Evolutionary conservation across 2,329 filamentous ascomycete genomes (phyloP).

Genomic region (Hymenoscyphus fraxineus): DNA sequence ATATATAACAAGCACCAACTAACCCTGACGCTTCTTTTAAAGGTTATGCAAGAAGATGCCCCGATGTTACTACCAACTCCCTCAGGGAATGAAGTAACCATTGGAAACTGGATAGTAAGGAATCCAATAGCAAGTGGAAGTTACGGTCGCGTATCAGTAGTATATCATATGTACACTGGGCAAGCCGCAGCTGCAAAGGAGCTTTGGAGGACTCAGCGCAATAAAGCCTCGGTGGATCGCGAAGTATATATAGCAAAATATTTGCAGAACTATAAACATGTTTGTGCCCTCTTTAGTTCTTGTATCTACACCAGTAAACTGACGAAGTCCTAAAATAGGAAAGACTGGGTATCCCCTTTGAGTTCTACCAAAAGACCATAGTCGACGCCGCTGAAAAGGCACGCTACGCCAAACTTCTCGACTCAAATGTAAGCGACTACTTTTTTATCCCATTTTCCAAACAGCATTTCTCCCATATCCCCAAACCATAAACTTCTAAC

Average conservation of each 20-base stretch:
- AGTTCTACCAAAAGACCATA: slow-evolving; percentile 18
- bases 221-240: slow-evolving; percentile 17
- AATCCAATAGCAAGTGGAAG: slow-evolving; percentile 21
- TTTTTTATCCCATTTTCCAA: too few species aligned
- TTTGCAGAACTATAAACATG: slow-evolving; percentile 18
- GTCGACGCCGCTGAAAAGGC: slow-evolving; percentile 20
- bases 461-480: too few species aligned
- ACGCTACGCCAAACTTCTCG: slow-evolving; percentile 19
- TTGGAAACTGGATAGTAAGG: slow-evolving; percentile 24
- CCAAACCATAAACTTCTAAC: too few species aligned
- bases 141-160: slow-evolving; percentile 20
- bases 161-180: slow-evolving; percentile 21
- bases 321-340: slow-evolving; percentile 10
- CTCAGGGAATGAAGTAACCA: slow-evolving; percentile 17
- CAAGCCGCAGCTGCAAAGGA: slow-evolving; percentile 23
- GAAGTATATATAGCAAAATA: slow-evolving; percentile 20
- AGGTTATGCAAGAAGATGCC: slow-evolving; percentile 16
- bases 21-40: too few species aligned
- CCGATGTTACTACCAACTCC: slow-evolving; percentile 23
- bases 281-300: slow-evolving; percentile 10
- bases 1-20: too few species aligned
- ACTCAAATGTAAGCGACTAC: slow-evolving; percentile 11
- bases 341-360: slow-evolving; percentile 20
- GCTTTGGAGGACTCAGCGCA: slow-evolving; percentile 20
- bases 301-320: too few species aligned